Percentiles rank a stretch among this genome's conserved stretches.
These are phyloP conservation scores for Oryza glumipatula DNA, from an alignment of 176 grass and related monocot genomes.

Conservation along the genomic window DNA sequence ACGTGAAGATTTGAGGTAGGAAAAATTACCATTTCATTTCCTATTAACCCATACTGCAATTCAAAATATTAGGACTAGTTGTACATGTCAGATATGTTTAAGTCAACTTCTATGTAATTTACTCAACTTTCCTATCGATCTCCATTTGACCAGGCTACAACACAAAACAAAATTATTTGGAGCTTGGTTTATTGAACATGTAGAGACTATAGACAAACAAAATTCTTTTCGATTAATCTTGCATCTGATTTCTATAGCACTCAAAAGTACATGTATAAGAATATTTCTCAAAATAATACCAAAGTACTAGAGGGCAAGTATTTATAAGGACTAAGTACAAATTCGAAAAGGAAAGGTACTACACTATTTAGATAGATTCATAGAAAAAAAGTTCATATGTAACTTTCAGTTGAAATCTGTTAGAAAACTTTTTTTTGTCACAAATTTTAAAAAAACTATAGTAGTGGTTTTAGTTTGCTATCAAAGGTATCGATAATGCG, in stretches of 20 bases:
- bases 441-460: neutral
- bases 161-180: neutral
- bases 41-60: neutral
- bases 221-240: neutral
- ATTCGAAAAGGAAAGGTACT: neutral
- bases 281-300: neutral
- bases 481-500: neutral
- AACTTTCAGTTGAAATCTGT: neutral
- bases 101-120: neutral
- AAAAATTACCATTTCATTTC: neutral
- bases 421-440: neutral
- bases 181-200: neutral
- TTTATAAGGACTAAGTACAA: neutral
- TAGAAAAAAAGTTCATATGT: neutral
- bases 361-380: neutral
- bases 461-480: neutral
- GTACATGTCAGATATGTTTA: neutral
- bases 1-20: neutral
- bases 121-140: neutral
- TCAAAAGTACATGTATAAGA: neutral
- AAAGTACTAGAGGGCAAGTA: neutral
- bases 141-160: neutral
- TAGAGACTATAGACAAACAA: neutral
- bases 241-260: neutral
- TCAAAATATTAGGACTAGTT: neutral